Base-by-base conservation (phyloP, 768 basidiomycete species). In the Polyporus arcularius region DNA sequence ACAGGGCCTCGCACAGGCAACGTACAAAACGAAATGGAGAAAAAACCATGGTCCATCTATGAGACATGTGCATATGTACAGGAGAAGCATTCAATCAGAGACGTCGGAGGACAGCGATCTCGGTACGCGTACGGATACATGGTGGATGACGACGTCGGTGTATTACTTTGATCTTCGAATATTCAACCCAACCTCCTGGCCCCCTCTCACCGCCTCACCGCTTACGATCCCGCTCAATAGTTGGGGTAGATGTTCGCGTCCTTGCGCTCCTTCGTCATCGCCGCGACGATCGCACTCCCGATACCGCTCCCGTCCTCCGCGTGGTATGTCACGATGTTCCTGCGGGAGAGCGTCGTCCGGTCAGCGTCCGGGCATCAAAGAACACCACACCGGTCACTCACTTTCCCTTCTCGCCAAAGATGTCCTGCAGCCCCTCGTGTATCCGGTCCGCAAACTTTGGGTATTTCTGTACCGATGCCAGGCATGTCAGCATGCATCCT, bases 391-490 rank as follows among this genome's bases (percentile, higher is more conserved):
- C 21, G 21, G 21, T 26, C 21, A 79, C 90, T 67, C 65, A 92
- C 91, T 86, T 84, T 70, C 95, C 97, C 79, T 93, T 94, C 65
- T 97, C 95, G 12, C 97, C 97, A 71, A 98, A 97, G 62, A 99
- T 88, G 71, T 98, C 97, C 43, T 89, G 82, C 60, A 99, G 76
- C 14, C 95, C 97, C 72, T 96, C 88, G 67, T 97, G 94, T 58
- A 98, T 87, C 60, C 94, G 82, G 65, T 98, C 92, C 40, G 95
- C 85, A 71, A 98, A 99, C 41, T 90, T 86, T 35, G 97, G 97
- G 76, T 98, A 98, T 92, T 98, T 97, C 94, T 98, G 40, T 15
- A 46, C 35, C 8, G 21, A 26, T 16, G 40, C n/a, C 45, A 56
- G 28, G 54, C 41, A 57, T 28, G 21, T 18, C 21, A 45, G 38